A percentile compares a stretch with the other conserved stretches of the same genome.
These are phyloP conservation scores for Cubamyces lactineus DNA, from an alignment of 768 basidiomycete species.

Conservation along the genomic window DNA sequence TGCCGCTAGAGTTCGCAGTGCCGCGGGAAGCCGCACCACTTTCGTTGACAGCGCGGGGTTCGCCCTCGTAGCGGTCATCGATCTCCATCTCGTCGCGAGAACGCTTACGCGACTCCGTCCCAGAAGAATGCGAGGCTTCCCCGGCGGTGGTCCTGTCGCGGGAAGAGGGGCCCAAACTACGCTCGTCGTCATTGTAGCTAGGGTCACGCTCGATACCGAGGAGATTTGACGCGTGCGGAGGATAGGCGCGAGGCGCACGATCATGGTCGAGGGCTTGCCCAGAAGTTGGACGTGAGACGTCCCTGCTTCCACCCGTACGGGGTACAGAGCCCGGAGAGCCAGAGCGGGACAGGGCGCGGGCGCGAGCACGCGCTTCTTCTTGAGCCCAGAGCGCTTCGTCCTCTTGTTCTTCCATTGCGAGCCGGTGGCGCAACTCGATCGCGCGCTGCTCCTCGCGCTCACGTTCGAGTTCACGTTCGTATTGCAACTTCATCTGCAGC, in stretches of 20 bases:
- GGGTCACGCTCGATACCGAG: conserved; percentile 29
- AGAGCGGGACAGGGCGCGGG: conserved; percentile 29
- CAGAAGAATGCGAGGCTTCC: conserved; percentile 23
- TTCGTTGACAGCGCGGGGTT: conserved; percentile 26
- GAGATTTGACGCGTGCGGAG: conserved; percentile 27
- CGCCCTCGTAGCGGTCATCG: conserved; percentile 47
- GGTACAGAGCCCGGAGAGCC: conserved; percentile 29
- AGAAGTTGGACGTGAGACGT: conserved; percentile 28
- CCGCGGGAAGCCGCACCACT: conserved; percentile 17
- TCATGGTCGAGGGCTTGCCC: conserved; percentile 27
- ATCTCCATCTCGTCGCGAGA: conserved; percentile 66
- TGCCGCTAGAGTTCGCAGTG: conserved; percentile 15
- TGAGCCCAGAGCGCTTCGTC: conserved; percentile 23
- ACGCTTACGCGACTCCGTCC: conserved; percentile 51
- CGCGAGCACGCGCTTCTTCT: conserved; percentile 20
- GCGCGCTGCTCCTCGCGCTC: conserved; percentile 31
- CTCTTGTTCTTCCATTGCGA: conserved; percentile 29
- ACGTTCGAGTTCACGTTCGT: conserved; percentile 29
- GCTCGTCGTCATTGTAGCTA: conserved; percentile 26
- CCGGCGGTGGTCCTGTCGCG: conserved; percentile 18
- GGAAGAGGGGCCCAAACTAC: conserved; percentile 23
- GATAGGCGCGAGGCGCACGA: conserved; percentile 21
- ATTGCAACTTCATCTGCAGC: conserved; percentile 30
- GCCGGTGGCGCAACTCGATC: conserved; percentile 21
- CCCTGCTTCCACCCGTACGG: conserved; percentile 28